Evolutionary conservation across 2,329 filamentous ascomycete species (phyloP).

Genomic region (Fusarium burgessii): DNA sequence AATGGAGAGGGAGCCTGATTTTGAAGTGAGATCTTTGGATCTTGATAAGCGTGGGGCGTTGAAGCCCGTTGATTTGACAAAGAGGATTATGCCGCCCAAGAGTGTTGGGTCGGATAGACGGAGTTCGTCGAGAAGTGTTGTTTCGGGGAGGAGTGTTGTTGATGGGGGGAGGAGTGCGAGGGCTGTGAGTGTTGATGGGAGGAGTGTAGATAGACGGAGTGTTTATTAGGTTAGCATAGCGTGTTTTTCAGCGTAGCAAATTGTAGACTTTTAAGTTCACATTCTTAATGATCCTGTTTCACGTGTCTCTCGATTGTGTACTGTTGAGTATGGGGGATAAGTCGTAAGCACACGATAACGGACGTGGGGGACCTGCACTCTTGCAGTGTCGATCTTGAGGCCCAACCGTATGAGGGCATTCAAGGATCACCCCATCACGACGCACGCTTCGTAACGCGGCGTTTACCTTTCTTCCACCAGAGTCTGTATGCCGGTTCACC

Average conservation of each 20-base stretch:
- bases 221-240: slow-evolving; percentile 22
- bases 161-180: slow-evolving; percentile 5
- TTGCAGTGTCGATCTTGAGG: background rate
- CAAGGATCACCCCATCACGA: background rate
- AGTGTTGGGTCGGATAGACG: slow-evolving; percentile 5
- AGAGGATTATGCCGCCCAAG: slow-evolving; percentile 15
- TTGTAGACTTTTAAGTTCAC: background rate
- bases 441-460: accelerated
- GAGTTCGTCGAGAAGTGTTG: background rate
- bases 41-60: slow-evolving; percentile 11
- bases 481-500: background rate
- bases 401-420: slow-evolving; percentile 1
- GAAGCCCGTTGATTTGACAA: slow-evolving; percentile 8
- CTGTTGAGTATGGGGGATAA: background rate
- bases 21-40: slow-evolving; percentile 29
- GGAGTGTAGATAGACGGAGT: slow-evolving; percentile 17
- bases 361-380: background rate
- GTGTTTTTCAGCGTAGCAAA: slow-evolving; percentile 7
- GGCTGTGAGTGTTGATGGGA: slow-evolving; percentile 25
- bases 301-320: accelerated
- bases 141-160: background rate
- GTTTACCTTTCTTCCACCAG: background rate
- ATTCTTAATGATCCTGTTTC: accelerated
- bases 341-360: background rate
- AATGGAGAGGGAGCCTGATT: slow-evolving; percentile 42